Evolutionary conservation across 2,329 filamentous ascomycete genomes (phyloP), one percentile per base, ranked within the genome.

Genomic region (Fusarium temperatum): DNA sequence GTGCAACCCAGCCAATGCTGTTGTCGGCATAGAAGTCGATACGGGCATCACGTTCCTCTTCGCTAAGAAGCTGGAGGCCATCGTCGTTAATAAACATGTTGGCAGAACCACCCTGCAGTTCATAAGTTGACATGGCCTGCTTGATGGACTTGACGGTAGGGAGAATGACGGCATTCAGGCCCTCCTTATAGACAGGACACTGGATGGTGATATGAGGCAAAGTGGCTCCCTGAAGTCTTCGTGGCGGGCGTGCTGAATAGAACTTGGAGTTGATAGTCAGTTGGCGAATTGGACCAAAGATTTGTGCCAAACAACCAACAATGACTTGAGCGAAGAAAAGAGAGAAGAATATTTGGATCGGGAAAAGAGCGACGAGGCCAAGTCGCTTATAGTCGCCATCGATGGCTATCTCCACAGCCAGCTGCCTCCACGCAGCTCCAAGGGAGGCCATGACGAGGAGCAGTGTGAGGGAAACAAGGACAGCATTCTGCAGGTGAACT

Each of bases 131-230:
- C 79, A 94, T 94, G 71, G 92, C 92, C 76, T 92, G 88, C 83
- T 94, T 94, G 82, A 95, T 88, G 5, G 93, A 95, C 78, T 90
- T 90, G 77, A 95, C 89, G 0, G 93, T 96, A 13, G 93, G 93
- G 26, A 87, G 88, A 77, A 95, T 95, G 81, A 97, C 94, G 70
- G 86, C 89, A 41, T 84, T 84, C 6, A 97, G 87, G 73, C 94
- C 93, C 81, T 97, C 94, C 81, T 96, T 96, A 85, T 96, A 97
- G 0, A 97, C 93, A 9, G 94, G 94, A 81, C 93, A 95, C 79
- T 97, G 94, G 47, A 97, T 93, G 7, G 93, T 96, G 72, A 94
- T 87, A 78, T 94, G 93, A 5, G 92, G 93, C 22, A 95, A 86
- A 32, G 85, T 79, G 12, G 83, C 78, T 3, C 82, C 84, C 64